Conservation (phyloP, 768 basidiomycete genomes). For the Mycena chlorophos region DNA sequence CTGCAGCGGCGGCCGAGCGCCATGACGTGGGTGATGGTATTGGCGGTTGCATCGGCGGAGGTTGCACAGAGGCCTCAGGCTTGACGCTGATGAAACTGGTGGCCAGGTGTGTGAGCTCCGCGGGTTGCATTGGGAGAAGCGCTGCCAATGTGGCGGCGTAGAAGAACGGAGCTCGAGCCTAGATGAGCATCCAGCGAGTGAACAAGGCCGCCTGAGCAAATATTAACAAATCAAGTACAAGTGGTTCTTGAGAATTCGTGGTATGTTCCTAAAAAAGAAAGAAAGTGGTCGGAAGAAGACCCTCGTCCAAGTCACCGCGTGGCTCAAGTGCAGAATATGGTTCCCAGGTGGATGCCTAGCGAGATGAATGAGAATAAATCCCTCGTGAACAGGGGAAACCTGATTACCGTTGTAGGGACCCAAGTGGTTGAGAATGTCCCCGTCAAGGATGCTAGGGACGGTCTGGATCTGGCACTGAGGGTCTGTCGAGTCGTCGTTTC, state of each 20-base stretch:
- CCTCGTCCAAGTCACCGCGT: neutral
- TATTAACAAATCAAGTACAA: constrained; percentile 2
- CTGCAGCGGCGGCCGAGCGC: too few species aligned
- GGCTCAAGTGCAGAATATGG: constrained; percentile 31
- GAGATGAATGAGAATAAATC: neutral
- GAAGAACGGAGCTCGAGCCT: too few species aligned
- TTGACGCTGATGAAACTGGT: too few species aligned
- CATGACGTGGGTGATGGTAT: too few species aligned
- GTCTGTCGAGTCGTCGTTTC: constrained; percentile 47
- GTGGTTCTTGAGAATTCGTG: too few species aligned
- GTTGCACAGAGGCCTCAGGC: too few species aligned
- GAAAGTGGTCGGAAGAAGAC: too few species aligned
- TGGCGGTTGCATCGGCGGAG: too few species aligned
- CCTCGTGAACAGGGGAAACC: neutral
- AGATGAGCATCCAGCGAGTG: too few species aligned
- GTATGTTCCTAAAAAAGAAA: neutral
- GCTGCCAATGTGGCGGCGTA: neutral
- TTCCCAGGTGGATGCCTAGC: constrained; percentile 43
- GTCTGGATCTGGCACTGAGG: constrained; percentile 45
- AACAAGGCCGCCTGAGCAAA: neutral
- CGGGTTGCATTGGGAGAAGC: too few species aligned
- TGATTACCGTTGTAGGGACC: constrained; percentile 27
- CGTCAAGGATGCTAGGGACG: constrained; percentile 44
- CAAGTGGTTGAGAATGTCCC: constrained; percentile 46
- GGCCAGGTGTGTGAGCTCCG: too few species aligned